Conservation (phyloP, 768 basidiomycete genomes). For the Macrolepiota dolichaula region DNA sequence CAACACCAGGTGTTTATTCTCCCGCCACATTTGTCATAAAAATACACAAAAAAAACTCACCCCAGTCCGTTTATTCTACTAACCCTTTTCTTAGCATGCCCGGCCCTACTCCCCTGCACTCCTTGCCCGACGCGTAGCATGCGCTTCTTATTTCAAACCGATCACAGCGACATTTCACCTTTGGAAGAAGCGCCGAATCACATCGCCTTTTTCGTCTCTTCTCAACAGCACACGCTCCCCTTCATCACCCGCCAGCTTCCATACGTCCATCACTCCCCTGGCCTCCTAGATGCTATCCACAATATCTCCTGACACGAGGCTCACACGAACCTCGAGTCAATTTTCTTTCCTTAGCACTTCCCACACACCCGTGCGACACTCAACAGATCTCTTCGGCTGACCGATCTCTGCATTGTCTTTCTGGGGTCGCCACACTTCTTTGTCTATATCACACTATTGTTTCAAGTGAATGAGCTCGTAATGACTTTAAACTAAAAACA, state of each 20-base stretch:
- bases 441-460: background rate
- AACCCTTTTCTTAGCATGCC: background rate
- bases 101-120: background rate
- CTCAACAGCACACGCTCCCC: background rate
- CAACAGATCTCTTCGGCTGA: background rate
- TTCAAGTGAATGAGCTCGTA: background rate
- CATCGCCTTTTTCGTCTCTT: background rate
- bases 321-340: conserved; percentile 8
- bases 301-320: conserved; percentile 4
- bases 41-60: background rate
- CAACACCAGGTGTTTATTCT: background rate
- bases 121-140: background rate
- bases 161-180: background rate
- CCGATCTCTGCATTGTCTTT: background rate
- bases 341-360: background rate
- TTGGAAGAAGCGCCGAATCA: background rate
- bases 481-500: conserved; percentile 9
- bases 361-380: background rate
- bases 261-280: background rate
- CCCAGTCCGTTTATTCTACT: background rate
- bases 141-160: background rate
- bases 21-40: background rate
- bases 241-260: background rate
- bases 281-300: background rate
- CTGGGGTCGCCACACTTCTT: background rate